Evolutionary conservation across 108 stramenopile species (phyloP).

Genomic region (Seminavis robusta): DNA sequence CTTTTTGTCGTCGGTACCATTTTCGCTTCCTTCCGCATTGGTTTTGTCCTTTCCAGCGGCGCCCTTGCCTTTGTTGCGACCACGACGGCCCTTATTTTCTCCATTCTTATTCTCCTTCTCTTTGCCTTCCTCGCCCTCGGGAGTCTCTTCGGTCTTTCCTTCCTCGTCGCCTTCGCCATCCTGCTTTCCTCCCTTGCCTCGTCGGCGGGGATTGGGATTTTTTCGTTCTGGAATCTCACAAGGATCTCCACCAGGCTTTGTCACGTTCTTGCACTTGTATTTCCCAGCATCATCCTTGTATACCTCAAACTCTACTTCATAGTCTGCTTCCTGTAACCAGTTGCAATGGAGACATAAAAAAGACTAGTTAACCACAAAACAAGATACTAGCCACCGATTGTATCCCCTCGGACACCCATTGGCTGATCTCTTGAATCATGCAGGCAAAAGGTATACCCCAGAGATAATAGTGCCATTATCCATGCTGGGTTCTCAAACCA

Average conservation of each 20-base stretch:
- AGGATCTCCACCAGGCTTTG: conserved; percentile 59
- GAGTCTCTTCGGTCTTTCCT: background rate
- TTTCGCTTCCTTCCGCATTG: background rate
- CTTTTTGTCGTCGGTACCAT: background rate
- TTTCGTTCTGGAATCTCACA: conserved; percentile 2
- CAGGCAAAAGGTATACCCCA: background rate
- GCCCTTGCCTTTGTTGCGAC: background rate
- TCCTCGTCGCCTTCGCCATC: background rate
- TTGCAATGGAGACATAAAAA: background rate
- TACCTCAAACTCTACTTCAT: conserved; percentile 66
- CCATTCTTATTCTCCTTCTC: no score
- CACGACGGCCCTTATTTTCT: background rate
- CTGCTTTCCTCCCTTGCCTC: background rate
- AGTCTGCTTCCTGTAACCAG: conserved; percentile 45
- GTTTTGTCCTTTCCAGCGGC: background rate
- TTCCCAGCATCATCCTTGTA: conserved; percentile 67
- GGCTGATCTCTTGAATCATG: background rate
- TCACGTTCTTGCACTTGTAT: conserved; percentile 66
- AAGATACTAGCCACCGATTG: background rate
- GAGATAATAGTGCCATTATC: background rate
- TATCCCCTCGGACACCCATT: background rate
- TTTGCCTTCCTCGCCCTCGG: background rate
- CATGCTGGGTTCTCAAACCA: background rate
- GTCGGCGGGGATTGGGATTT: background rate
- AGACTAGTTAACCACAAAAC: background rate